These are phyloP conservation scores for Volvox carteri DNA, from an alignment of 163 green algal species.

Conservation along the genomic window DNA sequence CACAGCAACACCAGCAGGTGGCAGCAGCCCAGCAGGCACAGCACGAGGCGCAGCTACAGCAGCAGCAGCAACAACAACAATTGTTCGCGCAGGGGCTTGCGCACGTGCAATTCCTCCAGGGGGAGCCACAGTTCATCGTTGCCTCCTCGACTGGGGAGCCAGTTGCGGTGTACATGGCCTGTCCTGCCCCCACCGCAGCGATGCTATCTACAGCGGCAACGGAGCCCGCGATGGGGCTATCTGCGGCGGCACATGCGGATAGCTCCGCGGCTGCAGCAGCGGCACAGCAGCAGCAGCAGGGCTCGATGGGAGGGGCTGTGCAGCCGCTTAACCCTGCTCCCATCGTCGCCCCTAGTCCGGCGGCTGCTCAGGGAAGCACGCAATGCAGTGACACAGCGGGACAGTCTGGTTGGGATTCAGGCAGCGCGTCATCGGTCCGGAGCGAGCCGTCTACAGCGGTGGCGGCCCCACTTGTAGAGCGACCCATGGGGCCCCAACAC, in stretches of 20 bases:
- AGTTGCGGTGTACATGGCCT: neutral
- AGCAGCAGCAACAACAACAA: conserved; percentile 10
- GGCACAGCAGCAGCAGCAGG: neutral
- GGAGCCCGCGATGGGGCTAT: neutral
- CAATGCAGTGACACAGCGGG: neutral
- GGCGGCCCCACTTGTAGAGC: neutral
- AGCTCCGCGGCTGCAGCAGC: neutral
- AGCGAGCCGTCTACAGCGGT: conserved; percentile 11
- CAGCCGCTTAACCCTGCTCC: neutral
- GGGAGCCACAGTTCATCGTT: neutral
- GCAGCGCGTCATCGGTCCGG: neutral
- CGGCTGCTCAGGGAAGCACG: neutral
- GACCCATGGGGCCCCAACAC: conserved; percentile 38
- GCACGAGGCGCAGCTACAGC: neutral
- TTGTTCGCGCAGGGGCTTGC: neutral
- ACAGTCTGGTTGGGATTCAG: conserved; percentile 11
- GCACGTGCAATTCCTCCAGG: neutral
- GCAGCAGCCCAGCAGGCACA: too few relatives aligned
- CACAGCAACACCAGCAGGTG: too few relatives aligned
- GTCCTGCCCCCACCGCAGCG: too few relatives aligned
- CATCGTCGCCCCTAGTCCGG: neutral
- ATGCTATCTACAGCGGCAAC: too few relatives aligned
- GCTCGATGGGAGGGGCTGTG: neutral
- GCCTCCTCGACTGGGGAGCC: neutral
- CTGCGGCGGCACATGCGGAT: neutral